Percentiles rank a stretch among this genome's conserved stretches.
Evolutionary conservation across 495 filamentous ascomycete species (phyloP).

Genomic region (Aspergillus indologenus): DNA sequence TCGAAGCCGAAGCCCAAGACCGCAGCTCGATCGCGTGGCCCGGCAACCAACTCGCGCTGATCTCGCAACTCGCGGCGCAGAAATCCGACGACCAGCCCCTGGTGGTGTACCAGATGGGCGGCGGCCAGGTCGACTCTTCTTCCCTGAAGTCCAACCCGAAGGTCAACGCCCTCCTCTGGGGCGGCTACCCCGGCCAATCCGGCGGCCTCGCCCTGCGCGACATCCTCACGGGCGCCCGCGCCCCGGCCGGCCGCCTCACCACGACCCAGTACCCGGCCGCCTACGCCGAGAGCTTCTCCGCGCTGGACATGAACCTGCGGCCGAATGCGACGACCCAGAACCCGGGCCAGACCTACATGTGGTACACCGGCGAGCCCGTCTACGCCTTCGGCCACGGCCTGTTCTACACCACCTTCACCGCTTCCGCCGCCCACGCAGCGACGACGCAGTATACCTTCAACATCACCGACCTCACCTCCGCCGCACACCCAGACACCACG

Average conservation of each 20-base stretch:
- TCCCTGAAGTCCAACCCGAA: conserved; percentile 48
- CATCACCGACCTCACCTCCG: conserved; percentile 20
- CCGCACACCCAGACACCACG: conserved; percentile 24
- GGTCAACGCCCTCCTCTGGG: conserved; percentile 55
- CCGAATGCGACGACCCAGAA: conserved; percentile 33
- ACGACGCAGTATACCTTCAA: conserved; percentile 22
- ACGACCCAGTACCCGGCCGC: conserved; percentile 56
- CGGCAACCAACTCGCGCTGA: conserved; percentile 53
- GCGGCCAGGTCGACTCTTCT: conserved; percentile 55
- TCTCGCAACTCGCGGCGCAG: conserved; percentile 41
- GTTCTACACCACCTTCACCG: conserved; percentile 49
- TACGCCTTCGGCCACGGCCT: conserved; percentile 57
- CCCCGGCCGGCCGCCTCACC: conserved; percentile 56
- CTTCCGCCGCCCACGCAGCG: conserved; percentile 16
- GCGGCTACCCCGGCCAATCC: conserved; percentile 58
- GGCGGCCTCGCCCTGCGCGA: conserved; percentile 55
- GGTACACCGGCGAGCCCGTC: conserved; percentile 54
- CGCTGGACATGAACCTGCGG: conserved; percentile 56
- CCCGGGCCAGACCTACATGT: conserved; percentile 58
- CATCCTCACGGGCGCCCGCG: conserved; percentile 50
- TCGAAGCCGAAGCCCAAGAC: conserved; percentile 56
- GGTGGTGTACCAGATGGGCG: conserved; percentile 58
- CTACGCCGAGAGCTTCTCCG: conserved; percentile 52
- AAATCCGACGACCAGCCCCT: conserved; percentile 50
- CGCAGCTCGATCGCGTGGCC: conserved; percentile 57